Base-by-base conservation (phyloP, 2,329 filamentous ascomycete species). In the Sphaerulina vaccinii region DNA sequence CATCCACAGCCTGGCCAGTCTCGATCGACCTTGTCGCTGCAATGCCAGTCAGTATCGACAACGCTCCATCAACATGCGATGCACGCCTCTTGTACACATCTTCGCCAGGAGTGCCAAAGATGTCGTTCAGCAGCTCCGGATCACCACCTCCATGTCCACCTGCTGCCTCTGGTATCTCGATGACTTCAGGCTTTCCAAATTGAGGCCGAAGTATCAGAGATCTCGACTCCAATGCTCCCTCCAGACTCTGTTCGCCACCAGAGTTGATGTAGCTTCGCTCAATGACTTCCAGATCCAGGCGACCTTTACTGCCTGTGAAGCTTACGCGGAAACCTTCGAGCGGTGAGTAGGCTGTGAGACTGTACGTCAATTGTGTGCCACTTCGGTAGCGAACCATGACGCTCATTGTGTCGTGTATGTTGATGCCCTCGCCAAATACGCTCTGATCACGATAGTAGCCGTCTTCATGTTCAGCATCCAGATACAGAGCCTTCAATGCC, bases 381-480 rank as follows among this genome's bases (percentile, higher is more conserved):
- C 74, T 80, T 15, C 72, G 70, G 61, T 85, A 85, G 44, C 75
- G 71, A 18, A 84, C 78, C 39, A 85, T 70, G 19, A 84, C 67
- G 33, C 74, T 80, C 80, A 84, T 82, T 0, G 81, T 84, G 59
- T 85, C 82, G 63, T 85, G 81, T 52, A 84, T 84, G 57, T 73
- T 83, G 49, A 85, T 83, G 1, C 82, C 82, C 53, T 85, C 82
- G 0, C 79, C 74, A 48, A 85, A 84, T 0, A 83, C 80, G 57
- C 76, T 82, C 65, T 83, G 81, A 60, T 85, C 82, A 0, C 82
- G 76, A 54, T 79, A 75, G 59, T 85, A 85, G 13, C 74, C 74
- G 57, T 85, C 82, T 61, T 85, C 82, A 51, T 84, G 77, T 71
- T 85, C 82, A 0, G 82, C 81, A 29, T 83, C 80, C 0, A 82